These are phyloP conservation scores for Pythium phragmiticola DNA, from an alignment of 352 stramenopile species.

Conservation along the genomic window DNA sequence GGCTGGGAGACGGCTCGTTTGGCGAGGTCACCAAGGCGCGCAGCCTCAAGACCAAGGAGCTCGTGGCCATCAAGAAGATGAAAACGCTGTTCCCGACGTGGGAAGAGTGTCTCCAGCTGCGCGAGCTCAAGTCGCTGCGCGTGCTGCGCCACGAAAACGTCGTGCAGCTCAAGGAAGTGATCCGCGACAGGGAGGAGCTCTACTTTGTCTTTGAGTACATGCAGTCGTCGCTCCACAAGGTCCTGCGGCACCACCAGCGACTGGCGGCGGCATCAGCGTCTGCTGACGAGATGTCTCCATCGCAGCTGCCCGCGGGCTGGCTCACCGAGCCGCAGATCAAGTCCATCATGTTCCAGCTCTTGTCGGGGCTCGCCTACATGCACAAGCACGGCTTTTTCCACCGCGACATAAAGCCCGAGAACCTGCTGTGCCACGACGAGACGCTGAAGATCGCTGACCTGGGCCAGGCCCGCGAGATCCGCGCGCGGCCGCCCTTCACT, in stretches of 20 bases:
- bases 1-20: slow-evolving; percentile 92
- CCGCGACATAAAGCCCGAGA: slow-evolving; percentile 98
- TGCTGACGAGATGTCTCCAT: background rate
- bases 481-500: slow-evolving; percentile 92
- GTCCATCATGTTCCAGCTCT: slow-evolving; percentile 96
- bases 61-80: slow-evolving; percentile 88
- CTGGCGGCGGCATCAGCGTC: background rate
- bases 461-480: slow-evolving; percentile 93
- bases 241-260: slow-evolving; percentile 46
- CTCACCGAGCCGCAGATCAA: slow-evolving; percentile 66
- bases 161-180: slow-evolving; percentile 83
- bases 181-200: slow-evolving; percentile 83
- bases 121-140: slow-evolving; percentile 76
- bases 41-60: slow-evolving; percentile 89
- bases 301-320: slow-evolving; percentile 28
- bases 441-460: slow-evolving; percentile 99
- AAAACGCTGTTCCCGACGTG: slow-evolving; percentile 78
- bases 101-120: slow-evolving; percentile 81
- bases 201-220: slow-evolving; percentile 91
- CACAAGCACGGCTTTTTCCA: slow-evolving; percentile 99
- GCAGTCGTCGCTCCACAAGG: slow-evolving; percentile 74
- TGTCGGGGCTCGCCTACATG: slow-evolving; percentile 97
- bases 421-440: slow-evolving; percentile 95
- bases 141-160: slow-evolving; percentile 83
- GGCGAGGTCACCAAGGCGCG: slow-evolving; percentile 91